Evolutionary conservation across 768 basidiomycete species (phyloP), one percentile per base, ranked within the genome.

Genomic region (Hericium coralloides): DNA sequence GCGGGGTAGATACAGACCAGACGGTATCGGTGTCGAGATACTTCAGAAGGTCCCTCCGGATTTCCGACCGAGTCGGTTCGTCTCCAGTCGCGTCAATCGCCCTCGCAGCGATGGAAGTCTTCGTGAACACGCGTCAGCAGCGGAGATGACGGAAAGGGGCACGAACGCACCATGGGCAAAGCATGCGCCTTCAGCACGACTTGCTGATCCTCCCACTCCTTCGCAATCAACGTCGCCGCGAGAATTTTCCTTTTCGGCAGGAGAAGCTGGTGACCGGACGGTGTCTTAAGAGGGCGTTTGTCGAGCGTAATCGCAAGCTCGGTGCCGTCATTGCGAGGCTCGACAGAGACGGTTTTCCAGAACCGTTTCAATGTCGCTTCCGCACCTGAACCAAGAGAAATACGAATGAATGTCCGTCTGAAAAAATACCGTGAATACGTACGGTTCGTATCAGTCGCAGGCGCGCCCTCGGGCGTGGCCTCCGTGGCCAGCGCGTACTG

Each of bases 201-300:
- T 57, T 84, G 84, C 71, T 98, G 95, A 65, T 87, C 89, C 65
- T 99, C 94, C 97, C 97, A 99, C 74, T 99, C 97, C 56, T 89
- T 80, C 18, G 94, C 97, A 64, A 98, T 84, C 56, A 97, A 77
- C 1, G 90, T 77, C 1, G 95, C 93, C 20, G 89, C 76, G 26
- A 95, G 72, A 43, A 77, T 68, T 67, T 90, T 91, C 59, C 80
- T 74, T 50, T 73, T 69, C 0, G 94, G 94, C 14, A 98, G 64
- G 38, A 84, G 67, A 31, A 99, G 72, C 3, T 76, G 78, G 48
- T 85, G 82, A n/a, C 95, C 95, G 0, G 76, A 79, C 0, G 95
- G 93, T 12, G 95, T 98, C 70, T 91, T 95, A 57, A 99, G 76
- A 1, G 89, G 75, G 38, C 92, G 83, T 62, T 80, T 80, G 73